Evolutionary conservation across 495 filamentous ascomycete species (phyloP), one percentile per base, ranked within the genome.

Genomic region (Endocarpon pusillum): DNA sequence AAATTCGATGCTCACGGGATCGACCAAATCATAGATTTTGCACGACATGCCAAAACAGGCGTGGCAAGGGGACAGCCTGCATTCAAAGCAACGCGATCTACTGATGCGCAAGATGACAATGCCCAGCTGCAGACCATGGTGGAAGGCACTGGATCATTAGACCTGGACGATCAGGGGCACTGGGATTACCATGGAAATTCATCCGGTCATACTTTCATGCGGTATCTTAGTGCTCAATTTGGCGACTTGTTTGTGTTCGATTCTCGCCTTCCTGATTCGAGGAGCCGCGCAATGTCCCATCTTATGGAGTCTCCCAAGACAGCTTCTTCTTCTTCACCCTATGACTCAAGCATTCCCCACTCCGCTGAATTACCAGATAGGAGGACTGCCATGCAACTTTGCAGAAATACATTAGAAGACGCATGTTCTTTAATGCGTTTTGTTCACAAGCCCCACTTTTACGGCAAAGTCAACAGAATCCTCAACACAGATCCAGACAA

Each of bases 171-270:
- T 42, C 69, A 74, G 42, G 87, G 87, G 14, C 68, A 92, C 42
- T 92, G 81, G 75, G 89, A 94, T 48, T 97, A 92, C 44, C 81
- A 89, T 48, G 89, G 89, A 25, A 81, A 81, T 38, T 94, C 87
- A 0, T 97, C 89, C 3, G 85, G 89, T 0, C 64, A 87, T 30
- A 78, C 82, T 38, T 96, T 93, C 54, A 65, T 94, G 33, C 64
- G 70, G 41, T 71, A 80, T 23, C 72, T 97, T 66, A 74, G 82
- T 38, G 80, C 84, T 44, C 81, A 94, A 48, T 76, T 93, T 38
- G 73, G 83, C n/a, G 64, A 80, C 30, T 42, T 77, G 12, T 55
- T 71, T 21, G 71, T 71, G 0, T 54, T 59, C 0, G 47, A 59
- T 3, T 41, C 46, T 5, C 45, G 46, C 24, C 46, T 45, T 25